These are phyloP conservation scores for Kazachstania africana DNA, from an alignment of 805 yeast genomes.

Conservation along the genomic window DNA sequence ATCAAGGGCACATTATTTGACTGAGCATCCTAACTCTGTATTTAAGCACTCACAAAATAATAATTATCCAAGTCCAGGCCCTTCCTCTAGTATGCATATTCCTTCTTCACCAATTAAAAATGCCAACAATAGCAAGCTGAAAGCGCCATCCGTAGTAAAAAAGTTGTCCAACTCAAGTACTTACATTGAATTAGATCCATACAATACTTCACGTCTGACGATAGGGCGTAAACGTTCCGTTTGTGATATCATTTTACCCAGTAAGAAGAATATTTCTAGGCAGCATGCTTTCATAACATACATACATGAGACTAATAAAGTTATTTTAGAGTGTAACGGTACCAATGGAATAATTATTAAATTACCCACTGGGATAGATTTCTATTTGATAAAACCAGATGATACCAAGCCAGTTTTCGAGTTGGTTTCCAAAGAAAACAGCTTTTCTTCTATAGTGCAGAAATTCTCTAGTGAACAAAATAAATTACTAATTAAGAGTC, in stretches of 20 bases:
- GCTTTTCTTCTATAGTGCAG: background rate
- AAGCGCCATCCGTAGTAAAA: background rate
- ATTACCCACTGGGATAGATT: constrained; percentile 39
- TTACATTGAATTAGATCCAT: constrained; percentile 11
- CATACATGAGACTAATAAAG: constrained; percentile 27
- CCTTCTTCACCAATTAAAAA: constrained; percentile 5
- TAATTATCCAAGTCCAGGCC: constrained; percentile 64
- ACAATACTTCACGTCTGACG: constrained; percentile 12
- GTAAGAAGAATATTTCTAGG: constrained; percentile 23
- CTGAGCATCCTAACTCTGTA: too few relatives aligned
- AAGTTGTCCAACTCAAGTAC: too few relatives aligned
- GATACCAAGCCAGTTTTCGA: constrained; percentile 14
- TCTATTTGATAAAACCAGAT: constrained; percentile 19
- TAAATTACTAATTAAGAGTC: constrained; percentile 8
- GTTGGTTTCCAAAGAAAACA: constrained; percentile 9
- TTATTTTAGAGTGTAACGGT: constrained; percentile 63
- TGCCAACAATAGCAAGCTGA: background rate
- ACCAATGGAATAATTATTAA: constrained; percentile 66
- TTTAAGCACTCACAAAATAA: too few relatives aligned
- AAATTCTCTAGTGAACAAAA: background rate
- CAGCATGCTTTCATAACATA: constrained; percentile 30
- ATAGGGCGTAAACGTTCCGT: constrained; percentile 23
- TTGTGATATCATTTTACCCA: constrained; percentile 24
- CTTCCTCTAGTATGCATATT: constrained; percentile 43
- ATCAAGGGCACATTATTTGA: too few relatives aligned